phyloP scores from a whole-genome alignment of 257 asterid species.

The Nyctanthes arbortristis region DNA sequence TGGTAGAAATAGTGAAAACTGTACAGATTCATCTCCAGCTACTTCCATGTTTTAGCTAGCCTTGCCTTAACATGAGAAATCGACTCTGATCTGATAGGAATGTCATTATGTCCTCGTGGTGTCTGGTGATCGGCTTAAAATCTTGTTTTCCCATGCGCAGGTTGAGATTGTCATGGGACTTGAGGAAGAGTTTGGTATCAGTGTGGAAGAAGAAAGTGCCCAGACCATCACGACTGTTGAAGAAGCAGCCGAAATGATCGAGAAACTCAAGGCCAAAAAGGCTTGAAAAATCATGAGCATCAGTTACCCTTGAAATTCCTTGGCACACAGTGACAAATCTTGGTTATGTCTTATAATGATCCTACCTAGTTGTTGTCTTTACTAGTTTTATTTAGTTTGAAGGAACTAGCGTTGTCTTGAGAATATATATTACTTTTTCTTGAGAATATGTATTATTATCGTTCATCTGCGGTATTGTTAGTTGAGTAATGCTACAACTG shows the following conservation, averaged over 20 bases:
- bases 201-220: constrained; percentile 94
- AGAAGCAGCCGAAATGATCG: constrained; percentile 92
- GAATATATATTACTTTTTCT: too few relatives aligned
- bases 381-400: neutral
- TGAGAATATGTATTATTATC: too few relatives aligned
- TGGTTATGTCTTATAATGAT: neutral
- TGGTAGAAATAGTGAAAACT: too few relatives aligned
- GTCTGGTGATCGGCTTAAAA: neutral
- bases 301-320: constrained; percentile 30
- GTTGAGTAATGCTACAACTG: too few relatives aligned
- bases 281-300: constrained; percentile 30
- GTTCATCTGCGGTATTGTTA: too few relatives aligned
- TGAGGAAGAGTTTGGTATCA: constrained; percentile 89
- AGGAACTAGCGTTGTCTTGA: neutral
- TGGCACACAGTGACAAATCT: constrained; percentile 17
- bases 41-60: neutral
- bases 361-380: neutral
- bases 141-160: constrained; percentile 26
- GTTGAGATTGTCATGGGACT: constrained; percentile 98
- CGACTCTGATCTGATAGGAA: neutral
- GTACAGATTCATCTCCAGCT: too few relatives aligned
- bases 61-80: neutral
- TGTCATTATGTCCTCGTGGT: too few relatives aligned
- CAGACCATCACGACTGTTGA: constrained; percentile 80
- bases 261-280: constrained; percentile 57